Conservation (phyloP, 2,329 filamentous ascomycete genomes). For the Coleophoma crateriformis region DNA sequence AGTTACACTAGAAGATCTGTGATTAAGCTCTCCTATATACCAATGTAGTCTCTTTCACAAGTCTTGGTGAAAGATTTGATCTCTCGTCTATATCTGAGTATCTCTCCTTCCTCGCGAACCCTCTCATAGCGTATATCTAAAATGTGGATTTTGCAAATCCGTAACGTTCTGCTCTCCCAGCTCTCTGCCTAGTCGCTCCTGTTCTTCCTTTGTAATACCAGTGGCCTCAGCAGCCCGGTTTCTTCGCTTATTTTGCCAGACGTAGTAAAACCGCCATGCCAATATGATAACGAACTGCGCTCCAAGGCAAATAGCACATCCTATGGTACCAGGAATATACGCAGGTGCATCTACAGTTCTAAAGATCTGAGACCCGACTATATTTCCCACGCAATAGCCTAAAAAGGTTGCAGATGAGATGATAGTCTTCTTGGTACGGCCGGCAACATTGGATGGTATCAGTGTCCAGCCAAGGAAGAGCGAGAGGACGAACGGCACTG, state of each 20-base stretch:
- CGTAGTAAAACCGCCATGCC: neutral
- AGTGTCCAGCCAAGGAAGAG: slow-evolving; percentile 25
- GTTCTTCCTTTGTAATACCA: neutral
- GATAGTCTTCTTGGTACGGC: slow-evolving; percentile 58
- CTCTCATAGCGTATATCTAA: neutral
- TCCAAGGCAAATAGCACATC: neutral
- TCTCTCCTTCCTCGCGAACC: too few species aligned
- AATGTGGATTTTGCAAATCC: neutral
- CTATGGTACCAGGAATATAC: slow-evolving; percentile 31
- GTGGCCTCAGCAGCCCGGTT: neutral
- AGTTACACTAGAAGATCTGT: too few species aligned
- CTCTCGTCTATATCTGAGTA: too few species aligned
- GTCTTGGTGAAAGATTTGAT: too few species aligned
- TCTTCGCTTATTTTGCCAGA: neutral
- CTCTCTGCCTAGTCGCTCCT: neutral
- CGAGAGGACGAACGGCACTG: slow-evolving; percentile 35
- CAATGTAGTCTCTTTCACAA: too few species aligned
- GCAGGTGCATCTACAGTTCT: slow-evolving; percentile 45
- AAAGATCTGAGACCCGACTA: slow-evolving; percentile 59
- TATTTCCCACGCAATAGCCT: slow-evolving; percentile 55
- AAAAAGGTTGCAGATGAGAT: slow-evolving; percentile 59
- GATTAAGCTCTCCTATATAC: too few species aligned
- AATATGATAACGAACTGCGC: neutral
- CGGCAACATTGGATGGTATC: slow-evolving; percentile 59
- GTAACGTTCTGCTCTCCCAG: neutral